These are phyloP conservation scores for Aspergillus jensenii DNA, from an alignment of 2,329 filamentous ascomycete species.

Conservation along the genomic window DNA sequence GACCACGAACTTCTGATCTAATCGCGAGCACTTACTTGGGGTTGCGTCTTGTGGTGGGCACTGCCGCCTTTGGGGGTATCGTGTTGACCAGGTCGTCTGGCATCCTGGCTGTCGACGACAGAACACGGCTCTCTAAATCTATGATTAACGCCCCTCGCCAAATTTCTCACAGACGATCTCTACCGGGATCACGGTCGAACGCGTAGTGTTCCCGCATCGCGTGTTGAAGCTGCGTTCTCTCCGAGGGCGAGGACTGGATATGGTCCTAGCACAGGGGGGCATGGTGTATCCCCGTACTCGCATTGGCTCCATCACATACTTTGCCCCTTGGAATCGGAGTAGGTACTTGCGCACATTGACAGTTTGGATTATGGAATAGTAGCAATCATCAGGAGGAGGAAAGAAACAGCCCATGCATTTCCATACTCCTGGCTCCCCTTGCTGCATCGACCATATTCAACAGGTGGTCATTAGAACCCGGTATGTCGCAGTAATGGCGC, in stretches of 20 bases:
- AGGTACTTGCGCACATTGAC: too few relatives aligned
- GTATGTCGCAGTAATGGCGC: too few relatives aligned
- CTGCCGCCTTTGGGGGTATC: not conserved
- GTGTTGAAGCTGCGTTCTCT: not conserved
- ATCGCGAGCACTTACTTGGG: not conserved
- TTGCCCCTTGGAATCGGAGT: too few relatives aligned
- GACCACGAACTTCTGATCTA: not conserved
- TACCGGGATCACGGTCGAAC: not conserved
- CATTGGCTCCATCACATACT: too few relatives aligned
- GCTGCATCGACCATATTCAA: too few relatives aligned
- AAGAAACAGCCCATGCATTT: too few relatives aligned
- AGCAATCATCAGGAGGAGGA: too few relatives aligned
- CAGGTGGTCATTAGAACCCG: too few relatives aligned
- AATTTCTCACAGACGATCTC: not conserved
- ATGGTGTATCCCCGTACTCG: too few relatives aligned
- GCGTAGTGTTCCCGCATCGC: not conserved
- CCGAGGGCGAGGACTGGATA: not conserved
- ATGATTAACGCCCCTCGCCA: not conserved
- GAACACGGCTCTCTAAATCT: not conserved
- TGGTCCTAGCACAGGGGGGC: not conserved
- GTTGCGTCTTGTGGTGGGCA: not conserved
- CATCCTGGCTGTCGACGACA: not conserved
- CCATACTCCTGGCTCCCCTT: too few relatives aligned
- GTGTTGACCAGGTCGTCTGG: not conserved
- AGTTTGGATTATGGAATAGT: too few relatives aligned